Base-by-base conservation (phyloP, 2,329 filamentous ascomycete genomes). In the Colletotrichum sublineola region DNA sequence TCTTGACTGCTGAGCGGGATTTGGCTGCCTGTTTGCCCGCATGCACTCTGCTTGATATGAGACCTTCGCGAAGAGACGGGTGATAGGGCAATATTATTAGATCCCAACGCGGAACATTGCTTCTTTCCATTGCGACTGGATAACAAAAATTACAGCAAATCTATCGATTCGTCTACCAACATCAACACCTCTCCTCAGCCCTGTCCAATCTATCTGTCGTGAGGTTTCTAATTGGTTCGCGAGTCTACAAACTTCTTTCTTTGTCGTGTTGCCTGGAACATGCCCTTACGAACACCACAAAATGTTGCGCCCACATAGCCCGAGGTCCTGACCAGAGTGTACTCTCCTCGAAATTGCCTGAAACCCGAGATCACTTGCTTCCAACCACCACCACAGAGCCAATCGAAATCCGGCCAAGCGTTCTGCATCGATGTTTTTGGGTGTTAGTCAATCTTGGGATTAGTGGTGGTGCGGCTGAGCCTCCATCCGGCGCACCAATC, bases 391-490 rank as follows among this genome's bases (percentile, higher is more conserved):
- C 20, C 14, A 9, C 5, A 8, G 57, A 42, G 33, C 31, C 40
- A n/a, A 20, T 8, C 42, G 5, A 12, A 5, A 42, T 33, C 50
- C n/a, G 44, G 63, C n/a, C 40, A 60, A 24, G 15, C 38, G n/a
- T 38, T 42, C 56, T 18, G 63, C 52, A 50, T 40, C 33, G 18
- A 48, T 48, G 36, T 29, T 12, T 24, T 38, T 56, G 38, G 63
- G 52, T 38, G 33, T 65, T 57, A 52, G 38, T 14, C 52, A 33
- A 8, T 14, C 38, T 57, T 38, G 52, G 40, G 52, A 18, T 31
- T 65, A 57, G 63, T 7, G 24, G 50, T 7, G 5, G 40, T 57
- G 63, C 63, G 63, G 63, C 63, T 57, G 63, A 65, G 29, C 44
- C 20, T 12, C 52, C 63, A 29, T 44, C 18, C 9, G 20, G 33